Conservation (phyloP, 306 rosid species). For the Vicia faba region DNA sequence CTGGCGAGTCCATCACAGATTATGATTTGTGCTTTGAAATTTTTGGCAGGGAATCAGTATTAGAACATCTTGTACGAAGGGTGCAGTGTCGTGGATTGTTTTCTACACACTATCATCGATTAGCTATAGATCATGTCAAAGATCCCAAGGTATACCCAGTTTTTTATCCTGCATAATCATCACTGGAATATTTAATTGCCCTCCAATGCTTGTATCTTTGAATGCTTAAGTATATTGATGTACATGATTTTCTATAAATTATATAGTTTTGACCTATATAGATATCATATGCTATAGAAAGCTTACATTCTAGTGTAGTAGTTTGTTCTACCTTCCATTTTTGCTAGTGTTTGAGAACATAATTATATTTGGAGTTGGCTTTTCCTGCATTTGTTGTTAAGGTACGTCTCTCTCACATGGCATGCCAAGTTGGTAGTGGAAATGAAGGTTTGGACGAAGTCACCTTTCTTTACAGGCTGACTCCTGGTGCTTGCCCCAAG, state of each 20-base stretch:
- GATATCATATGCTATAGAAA: slow-evolving; percentile 28
- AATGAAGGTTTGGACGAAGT: slow-evolving; percentile 78
- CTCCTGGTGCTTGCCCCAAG: slow-evolving; percentile 89
- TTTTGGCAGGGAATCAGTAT: slow-evolving; percentile 73
- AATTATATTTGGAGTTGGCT: slow-evolving; percentile 34
- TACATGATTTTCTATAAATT: slow-evolving; percentile 5
- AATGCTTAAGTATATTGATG: slow-evolving; percentile 1
- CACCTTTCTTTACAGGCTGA: slow-evolving; percentile 87
- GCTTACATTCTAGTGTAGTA: neutral
- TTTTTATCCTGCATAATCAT: slow-evolving; percentile 23
- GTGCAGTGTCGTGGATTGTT: slow-evolving; percentile 87
- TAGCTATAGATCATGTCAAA: slow-evolving; percentile 64
- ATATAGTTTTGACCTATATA: slow-evolving; percentile 8
- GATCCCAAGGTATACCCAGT: slow-evolving; percentile 60
- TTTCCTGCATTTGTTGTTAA: slow-evolving; percentile 44
- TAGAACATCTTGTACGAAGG: slow-evolving; percentile 77
- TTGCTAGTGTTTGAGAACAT: slow-evolving; percentile 34
- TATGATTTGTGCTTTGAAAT: slow-evolving; percentile 32
- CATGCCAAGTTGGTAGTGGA: slow-evolving; percentile 85
- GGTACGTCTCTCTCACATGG: slow-evolving; percentile 94
- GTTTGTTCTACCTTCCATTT: slow-evolving; percentile 21
- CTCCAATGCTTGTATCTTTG: slow-evolving; percentile 23
- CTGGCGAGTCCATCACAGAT: slow-evolving; percentile 15
- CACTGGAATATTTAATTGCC: slow-evolving; percentile 4
- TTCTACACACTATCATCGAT: slow-evolving; percentile 90